Conservation (phyloP, 2,329 filamentous ascomycete species). For the Penicillium sp. region DNA sequence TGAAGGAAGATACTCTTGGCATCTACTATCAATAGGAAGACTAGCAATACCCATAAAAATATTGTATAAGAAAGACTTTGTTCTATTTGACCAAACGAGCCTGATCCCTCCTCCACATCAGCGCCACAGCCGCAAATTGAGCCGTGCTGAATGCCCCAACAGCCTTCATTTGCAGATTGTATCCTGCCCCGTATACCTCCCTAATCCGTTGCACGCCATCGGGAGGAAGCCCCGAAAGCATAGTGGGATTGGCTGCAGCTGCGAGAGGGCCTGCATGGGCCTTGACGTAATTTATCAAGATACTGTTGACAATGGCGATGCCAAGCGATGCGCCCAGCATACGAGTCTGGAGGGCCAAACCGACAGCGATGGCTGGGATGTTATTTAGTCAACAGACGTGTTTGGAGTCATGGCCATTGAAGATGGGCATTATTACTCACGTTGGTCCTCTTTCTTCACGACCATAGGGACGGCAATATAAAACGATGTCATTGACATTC, state of each 20-base stretch:
- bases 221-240: background rate
- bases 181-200: slow-evolving; percentile 22
- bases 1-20: no score
- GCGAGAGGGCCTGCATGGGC: slow-evolving; percentile 9
- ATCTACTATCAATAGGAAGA: no score
- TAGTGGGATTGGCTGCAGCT: background rate
- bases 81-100: slow-evolving; percentile 20
- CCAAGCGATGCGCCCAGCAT: slow-evolving; percentile 46
- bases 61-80: background rate
- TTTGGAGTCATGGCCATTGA: background rate
- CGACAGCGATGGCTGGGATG: slow-evolving; percentile 35
- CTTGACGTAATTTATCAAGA: slow-evolving; percentile 25
- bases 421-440: background rate
- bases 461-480: slow-evolving; percentile 25
- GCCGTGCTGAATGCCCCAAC: slow-evolving; percentile 22
- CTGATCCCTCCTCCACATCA: slow-evolving; percentile 27
- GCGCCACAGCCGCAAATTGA: slow-evolving; percentile 17
- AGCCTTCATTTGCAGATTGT: slow-evolving; percentile 27
- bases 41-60: background rate
- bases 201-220: background rate
- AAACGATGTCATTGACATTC: slow-evolving; percentile 20
- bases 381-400: background rate
- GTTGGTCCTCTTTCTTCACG: slow-evolving; percentile 28
- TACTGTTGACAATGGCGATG: slow-evolving; percentile 41
- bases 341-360: slow-evolving; percentile 45